A percentile compares a stretch with the other conserved stretches of the same genome.
Conservation (phyloP, 2,329 filamentous ascomycete genomes). For the Fusarium floridanum region DNA sequence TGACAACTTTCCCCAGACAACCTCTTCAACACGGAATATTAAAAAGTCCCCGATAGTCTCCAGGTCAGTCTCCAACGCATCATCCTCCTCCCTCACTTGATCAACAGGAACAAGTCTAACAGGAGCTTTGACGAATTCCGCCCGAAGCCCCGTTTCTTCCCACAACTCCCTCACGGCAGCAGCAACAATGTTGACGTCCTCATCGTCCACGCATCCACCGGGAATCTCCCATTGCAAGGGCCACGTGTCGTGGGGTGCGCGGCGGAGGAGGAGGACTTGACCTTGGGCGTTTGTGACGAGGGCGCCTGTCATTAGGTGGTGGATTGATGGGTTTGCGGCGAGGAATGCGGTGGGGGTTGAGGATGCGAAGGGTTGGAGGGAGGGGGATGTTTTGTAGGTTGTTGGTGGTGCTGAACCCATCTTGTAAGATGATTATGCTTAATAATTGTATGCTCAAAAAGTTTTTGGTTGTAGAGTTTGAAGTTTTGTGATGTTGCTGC, state of each 20-base stretch:
- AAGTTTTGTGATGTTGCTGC: slow-evolving; percentile 9
- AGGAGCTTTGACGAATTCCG: slow-evolving; percentile 42
- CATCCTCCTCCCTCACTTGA: slow-evolving; percentile 4
- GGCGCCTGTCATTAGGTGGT: slow-evolving; percentile 43
- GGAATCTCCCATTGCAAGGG: slow-evolving; percentile 45
- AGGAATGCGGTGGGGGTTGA: slow-evolving; percentile 32
- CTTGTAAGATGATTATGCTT: neutral
- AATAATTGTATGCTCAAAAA: no score
- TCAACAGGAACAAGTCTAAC: slow-evolving; percentile 25
- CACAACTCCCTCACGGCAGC: slow-evolving; percentile 58
- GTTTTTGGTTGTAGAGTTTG: neutral
- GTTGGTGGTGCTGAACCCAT: slow-evolving; percentile 18
- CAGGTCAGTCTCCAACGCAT: slow-evolving; percentile 37
- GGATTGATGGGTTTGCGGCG: slow-evolving; percentile 35
- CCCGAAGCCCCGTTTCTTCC: slow-evolving; percentile 59
- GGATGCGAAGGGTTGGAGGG: slow-evolving; percentile 30
- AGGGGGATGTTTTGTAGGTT: slow-evolving; percentile 31
- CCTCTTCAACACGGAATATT: slow-evolving; percentile 41
- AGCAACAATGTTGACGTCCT: slow-evolving; percentile 38
- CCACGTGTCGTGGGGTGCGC: slow-evolving; percentile 46
- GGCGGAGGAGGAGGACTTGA: slow-evolving; percentile 43
- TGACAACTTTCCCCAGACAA: slow-evolving; percentile 49
- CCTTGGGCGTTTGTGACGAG: slow-evolving; percentile 38
- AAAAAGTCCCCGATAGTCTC: slow-evolving; percentile 40
- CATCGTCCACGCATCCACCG: slow-evolving; percentile 41